A percentile compares a stretch with the other conserved stretches of the same genome.
phyloP scores from a whole-genome alignment of 805 yeast genomes.

The Ogataea neopini region DNA sequence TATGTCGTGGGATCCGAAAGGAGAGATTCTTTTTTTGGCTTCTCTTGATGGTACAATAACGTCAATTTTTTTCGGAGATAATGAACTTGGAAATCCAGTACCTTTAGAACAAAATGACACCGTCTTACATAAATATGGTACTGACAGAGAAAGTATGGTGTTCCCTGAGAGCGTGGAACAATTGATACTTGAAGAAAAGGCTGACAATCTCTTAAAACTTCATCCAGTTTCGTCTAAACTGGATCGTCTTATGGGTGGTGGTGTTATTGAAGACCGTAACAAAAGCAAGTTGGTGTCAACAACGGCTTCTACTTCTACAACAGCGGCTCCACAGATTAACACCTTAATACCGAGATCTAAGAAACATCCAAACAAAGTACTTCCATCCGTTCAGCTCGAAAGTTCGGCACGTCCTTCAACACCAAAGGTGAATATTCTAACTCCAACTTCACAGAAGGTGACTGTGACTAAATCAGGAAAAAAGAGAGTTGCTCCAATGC shows the following conservation, averaged over 20 bases:
- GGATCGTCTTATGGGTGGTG: slow-evolving; percentile 43
- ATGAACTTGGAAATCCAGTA: slow-evolving; percentile 60
- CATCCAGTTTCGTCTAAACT: slow-evolving; percentile 32
- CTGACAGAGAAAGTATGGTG: slow-evolving; percentile 77
- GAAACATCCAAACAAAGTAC: slow-evolving; percentile 32
- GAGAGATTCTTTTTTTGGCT: slow-evolving; percentile 67
- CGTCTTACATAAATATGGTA: slow-evolving; percentile 82
- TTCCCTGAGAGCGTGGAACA: slow-evolving; percentile 89
- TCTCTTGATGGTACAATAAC: slow-evolving; percentile 86
- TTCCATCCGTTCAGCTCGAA: slow-evolving; percentile 20
- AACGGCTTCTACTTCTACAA: not conserved
- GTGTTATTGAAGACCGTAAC: slow-evolving; percentile 4
- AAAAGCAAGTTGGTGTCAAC: slow-evolving; percentile 1
- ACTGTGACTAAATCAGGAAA: slow-evolving; percentile 74
- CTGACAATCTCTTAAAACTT: slow-evolving; percentile 31
- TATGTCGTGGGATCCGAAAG: slow-evolving; percentile 85
- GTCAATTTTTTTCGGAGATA: slow-evolving; percentile 58
- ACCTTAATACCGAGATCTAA: slow-evolving; percentile 34
- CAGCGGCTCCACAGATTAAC: slow-evolving; percentile 22
- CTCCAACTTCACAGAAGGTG: slow-evolving; percentile 43
- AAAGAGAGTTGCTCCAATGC: slow-evolving; percentile 71
- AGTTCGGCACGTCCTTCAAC: slow-evolving; percentile 11
- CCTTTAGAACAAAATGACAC: slow-evolving; percentile 67
- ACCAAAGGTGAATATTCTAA: slow-evolving; percentile 17
- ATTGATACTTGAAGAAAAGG: slow-evolving; percentile 66